Conservation (phyloP, 2,329 filamentous ascomycete genomes). For the Cercospora brassicicola region DNA sequence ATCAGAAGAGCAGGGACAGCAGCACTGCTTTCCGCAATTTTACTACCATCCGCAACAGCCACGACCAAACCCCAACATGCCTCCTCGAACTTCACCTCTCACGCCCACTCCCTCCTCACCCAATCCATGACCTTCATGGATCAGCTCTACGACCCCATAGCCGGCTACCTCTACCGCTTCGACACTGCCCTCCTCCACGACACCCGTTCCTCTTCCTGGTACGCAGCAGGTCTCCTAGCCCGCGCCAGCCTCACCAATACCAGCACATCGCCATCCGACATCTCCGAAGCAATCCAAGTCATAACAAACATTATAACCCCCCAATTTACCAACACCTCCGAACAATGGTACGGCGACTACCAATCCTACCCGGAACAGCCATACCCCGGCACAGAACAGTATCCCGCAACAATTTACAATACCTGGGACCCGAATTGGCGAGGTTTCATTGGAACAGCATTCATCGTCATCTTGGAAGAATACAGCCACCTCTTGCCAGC, state of each 20-base stretch:
- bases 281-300: constrained; percentile 52
- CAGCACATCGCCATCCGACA: constrained; percentile 35
- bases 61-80: neutral
- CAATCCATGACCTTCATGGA: constrained; percentile 45
- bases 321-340: constrained; percentile 54
- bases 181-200: constrained; percentile 55
- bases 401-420: constrained; percentile 55
- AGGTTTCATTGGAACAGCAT: constrained; percentile 61
- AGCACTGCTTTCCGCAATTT: neutral
- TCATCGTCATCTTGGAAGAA: constrained; percentile 61
- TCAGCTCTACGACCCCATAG: constrained; percentile 53
- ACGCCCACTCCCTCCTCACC: constrained; percentile 15
- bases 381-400: constrained; percentile 54
- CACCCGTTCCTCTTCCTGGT: constrained; percentile 60
- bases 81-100: neutral
- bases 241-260: constrained; percentile 44
- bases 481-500: constrained; percentile 52
- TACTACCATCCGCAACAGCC: neutral
- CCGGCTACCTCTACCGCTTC: constrained; percentile 56
- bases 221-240: constrained; percentile 59
- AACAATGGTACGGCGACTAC: constrained; percentile 60
- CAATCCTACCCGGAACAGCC: constrained; percentile 60
- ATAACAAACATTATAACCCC: constrained; percentile 55
- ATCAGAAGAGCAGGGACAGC: neutral
- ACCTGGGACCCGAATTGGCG: constrained; percentile 63